phyloP scores from a whole-genome alignment of 495 filamentous ascomycete genomes.

The Peziza echinospora region DNA sequence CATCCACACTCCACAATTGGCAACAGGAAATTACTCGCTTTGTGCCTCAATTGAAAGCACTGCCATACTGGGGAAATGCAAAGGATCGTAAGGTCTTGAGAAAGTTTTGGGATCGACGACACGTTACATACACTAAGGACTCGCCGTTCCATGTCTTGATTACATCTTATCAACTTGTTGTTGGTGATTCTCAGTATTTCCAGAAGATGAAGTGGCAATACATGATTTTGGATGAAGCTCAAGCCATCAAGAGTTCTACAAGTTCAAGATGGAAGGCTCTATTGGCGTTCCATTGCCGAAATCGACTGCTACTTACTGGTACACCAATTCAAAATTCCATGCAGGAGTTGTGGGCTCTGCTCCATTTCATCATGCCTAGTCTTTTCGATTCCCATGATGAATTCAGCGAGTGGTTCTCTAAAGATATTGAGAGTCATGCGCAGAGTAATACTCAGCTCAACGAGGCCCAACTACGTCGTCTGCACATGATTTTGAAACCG shows the following conservation, averaged over 20 bases:
- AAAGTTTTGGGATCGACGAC: constrained; percentile 98
- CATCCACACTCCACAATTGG: constrained; percentile 96
- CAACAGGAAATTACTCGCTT: constrained; percentile 93
- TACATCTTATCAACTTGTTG: constrained; percentile 92
- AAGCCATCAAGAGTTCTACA: constrained; percentile 94
- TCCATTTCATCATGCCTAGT: constrained; percentile 99
- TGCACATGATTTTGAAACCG: constrained; percentile 97
- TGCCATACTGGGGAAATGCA: constrained; percentile 92
- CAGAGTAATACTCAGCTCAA: constrained; percentile 98
- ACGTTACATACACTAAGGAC: constrained; percentile 81
- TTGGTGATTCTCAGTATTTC: constrained; percentile 87
- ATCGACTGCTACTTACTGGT: constrained; percentile 81
- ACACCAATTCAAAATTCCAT: constrained; percentile 94
- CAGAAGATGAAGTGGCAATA: constrained; percentile 99
- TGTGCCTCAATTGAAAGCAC: constrained; percentile 77
- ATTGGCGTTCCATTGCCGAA: constrained; percentile 84
- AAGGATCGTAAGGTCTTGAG: constrained; percentile 87
- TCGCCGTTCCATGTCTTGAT: constrained; percentile 88
- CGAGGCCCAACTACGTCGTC: constrained; percentile 82
- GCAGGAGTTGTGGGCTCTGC: constrained; percentile 72
- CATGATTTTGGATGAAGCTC: constrained; percentile 97
- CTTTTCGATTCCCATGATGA: constrained; percentile 97
- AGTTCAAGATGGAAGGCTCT: constrained; percentile 94
- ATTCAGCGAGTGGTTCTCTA: constrained; percentile 99
- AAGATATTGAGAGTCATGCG: constrained; percentile 95